Evolutionary conservation across 768 basidiomycete species (phyloP).

Genomic region (Ramaria sp.): DNA sequence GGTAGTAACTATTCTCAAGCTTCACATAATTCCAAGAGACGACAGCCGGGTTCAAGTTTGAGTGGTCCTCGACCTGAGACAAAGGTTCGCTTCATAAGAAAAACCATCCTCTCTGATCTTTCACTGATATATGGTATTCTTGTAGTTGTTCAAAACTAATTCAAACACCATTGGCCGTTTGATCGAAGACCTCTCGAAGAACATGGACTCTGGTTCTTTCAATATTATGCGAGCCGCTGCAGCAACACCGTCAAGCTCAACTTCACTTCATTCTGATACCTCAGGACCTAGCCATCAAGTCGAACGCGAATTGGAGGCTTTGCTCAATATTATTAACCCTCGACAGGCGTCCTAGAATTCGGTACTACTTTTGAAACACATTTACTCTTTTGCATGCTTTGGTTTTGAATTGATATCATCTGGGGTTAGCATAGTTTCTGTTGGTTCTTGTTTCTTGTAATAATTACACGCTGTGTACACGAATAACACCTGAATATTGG

Average conservation of each 20-base stretch:
- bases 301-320: constrained; percentile 8
- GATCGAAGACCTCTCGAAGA: constrained; percentile 74
- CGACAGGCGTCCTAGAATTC: background rate
- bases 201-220: constrained; percentile 75
- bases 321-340: constrained; percentile 3
- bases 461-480: constrained; percentile 13
- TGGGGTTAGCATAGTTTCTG: background rate
- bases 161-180: constrained; percentile 72
- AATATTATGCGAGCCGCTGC: constrained; percentile 49
- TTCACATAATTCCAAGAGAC: constrained; percentile 33
- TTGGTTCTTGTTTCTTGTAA: constrained; percentile 10
- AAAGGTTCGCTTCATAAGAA: constrained; percentile 43
- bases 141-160: constrained; percentile 64
- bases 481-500: background rate
- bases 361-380: background rate
- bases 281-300: constrained; percentile 2
- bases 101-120: background rate
- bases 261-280: constrained; percentile 41
- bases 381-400: constrained; percentile 1
- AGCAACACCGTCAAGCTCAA: constrained; percentile 43
- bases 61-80: constrained; percentile 66
- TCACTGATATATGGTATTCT: background rate
- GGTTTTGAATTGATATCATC: too few species aligned
- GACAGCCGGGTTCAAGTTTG: constrained; percentile 39
- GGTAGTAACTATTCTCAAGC: constrained; percentile 39